Evolutionary conservation across 2,329 filamentous ascomycete species (phyloP).

Genomic region (Colletotrichum cereale): DNA sequence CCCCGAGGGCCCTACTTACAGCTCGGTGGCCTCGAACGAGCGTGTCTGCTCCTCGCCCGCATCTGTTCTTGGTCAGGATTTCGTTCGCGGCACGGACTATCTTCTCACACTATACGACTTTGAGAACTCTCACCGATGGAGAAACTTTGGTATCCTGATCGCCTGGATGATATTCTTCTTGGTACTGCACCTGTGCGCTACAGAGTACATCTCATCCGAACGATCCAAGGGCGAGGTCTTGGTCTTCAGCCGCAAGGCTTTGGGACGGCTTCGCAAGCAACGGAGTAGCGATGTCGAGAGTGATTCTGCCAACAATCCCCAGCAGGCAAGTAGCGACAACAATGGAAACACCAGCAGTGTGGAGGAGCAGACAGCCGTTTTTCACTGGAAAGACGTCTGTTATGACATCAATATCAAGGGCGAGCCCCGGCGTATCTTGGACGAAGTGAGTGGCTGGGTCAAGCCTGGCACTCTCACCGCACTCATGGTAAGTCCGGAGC

Average conservation of each 20-base stretch:
- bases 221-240: conserved; percentile 72
- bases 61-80: conserved; percentile 56
- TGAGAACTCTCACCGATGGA: conserved; percentile 62
- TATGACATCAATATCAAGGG: conserved; percentile 77
- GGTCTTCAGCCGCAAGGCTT: conserved; percentile 64
- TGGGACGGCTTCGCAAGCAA: conserved; percentile 58
- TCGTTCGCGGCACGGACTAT: conserved; percentile 62
- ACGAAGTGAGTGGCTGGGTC: conserved; percentile 78
- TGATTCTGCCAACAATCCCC: background rate
- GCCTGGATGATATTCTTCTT: conserved; percentile 63
- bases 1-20: conserved; percentile 47
- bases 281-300: conserved; percentile 54
- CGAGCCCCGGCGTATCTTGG: conserved; percentile 71
- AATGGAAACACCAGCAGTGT: conserved; percentile 39
- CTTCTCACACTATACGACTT: conserved; percentile 63
- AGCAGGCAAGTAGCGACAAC: conserved; percentile 55
- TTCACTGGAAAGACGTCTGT: conserved; percentile 76
- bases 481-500: conserved; percentile 66
- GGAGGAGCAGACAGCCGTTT: conserved; percentile 68
- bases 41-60: conserved; percentile 63
- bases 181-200: conserved; percentile 60
- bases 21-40: conserved; percentile 44
- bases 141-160: conserved; percentile 67
- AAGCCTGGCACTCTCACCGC: conserved; percentile 77
- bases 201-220: conserved; percentile 59